Conservation (phyloP, 495 filamentous ascomycete genomes). For the Talaromyces nanjingensis region DNA sequence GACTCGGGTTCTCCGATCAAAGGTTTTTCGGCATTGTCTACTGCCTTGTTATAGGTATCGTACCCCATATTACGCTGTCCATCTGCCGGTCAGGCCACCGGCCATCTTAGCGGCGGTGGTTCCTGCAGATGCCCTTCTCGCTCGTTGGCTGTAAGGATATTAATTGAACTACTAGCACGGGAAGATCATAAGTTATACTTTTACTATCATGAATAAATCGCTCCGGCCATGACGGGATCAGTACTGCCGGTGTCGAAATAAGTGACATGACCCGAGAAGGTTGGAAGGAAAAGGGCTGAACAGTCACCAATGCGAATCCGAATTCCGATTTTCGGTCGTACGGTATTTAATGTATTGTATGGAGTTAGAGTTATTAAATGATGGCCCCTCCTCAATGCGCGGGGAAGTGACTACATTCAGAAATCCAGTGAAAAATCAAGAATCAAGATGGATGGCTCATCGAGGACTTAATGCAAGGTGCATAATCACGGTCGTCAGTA, state of each 20-base stretch:
- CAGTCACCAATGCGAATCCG: not conserved
- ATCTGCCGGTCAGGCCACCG: slow-evolving; percentile 4
- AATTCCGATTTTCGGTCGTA: not conserved
- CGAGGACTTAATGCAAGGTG: not conserved
- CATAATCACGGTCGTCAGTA: not conserved
- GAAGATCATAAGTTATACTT: not conserved
- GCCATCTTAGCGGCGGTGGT: not conserved
- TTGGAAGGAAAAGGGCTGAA: not conserved
- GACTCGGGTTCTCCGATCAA: not conserved
- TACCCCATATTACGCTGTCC: not conserved
- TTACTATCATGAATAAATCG: not conserved
- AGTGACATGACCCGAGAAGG: not conserved
- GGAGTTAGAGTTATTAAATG: not conserved
- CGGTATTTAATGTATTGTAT: not conserved
- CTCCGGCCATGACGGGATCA: not conserved
- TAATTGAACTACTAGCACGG: not conserved
- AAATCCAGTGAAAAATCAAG: not conserved
- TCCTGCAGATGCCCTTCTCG: not conserved
- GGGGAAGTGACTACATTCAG: not conserved
- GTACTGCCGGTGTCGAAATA: not conserved
- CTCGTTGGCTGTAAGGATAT: not conserved
- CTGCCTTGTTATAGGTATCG: not conserved
- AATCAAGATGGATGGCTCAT: not conserved
- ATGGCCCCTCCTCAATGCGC: not conserved
- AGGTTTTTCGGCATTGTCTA: not conserved